These are phyloP conservation scores for Neolecta irregularis DNA, from an alignment of 1,139 yeast species.

Conservation along the genomic window DNA sequence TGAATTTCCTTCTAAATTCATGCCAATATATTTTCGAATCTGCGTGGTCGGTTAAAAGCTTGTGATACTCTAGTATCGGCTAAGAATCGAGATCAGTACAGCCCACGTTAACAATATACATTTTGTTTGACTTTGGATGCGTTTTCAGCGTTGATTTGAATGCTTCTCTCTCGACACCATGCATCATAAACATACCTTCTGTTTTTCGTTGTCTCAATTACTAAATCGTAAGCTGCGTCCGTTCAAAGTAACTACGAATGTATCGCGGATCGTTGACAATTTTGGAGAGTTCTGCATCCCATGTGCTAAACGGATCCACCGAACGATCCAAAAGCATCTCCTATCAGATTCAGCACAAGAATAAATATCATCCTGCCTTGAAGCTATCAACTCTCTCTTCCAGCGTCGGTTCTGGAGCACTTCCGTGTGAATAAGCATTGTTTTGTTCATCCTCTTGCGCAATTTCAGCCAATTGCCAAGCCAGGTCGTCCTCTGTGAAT, in stretches of 20 bases:
- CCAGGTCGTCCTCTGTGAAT: constrained; percentile 16
- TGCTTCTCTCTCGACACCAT: constrained; percentile 27
- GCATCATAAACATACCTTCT: constrained; percentile 29
- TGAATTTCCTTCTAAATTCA: constrained; percentile 33
- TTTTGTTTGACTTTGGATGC: constrained; percentile 12
- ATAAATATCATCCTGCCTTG: neutral
- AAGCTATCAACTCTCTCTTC: constrained; percentile 10
- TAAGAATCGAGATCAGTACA: constrained; percentile 1
- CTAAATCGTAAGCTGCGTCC: constrained; percentile 5
- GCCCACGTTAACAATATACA: constrained; percentile 7
- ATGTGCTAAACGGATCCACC: constrained; percentile 31
- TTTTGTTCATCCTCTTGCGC: constrained; percentile 16
- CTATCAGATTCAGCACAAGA: constrained; percentile 17
- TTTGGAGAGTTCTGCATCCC: constrained; percentile 33
- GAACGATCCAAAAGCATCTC: constrained; percentile 21
- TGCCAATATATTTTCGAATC: constrained; percentile 26
- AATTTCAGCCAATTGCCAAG: constrained; percentile 17
- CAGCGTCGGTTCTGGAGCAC: constrained; percentile 13
- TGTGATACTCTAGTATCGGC: too few relatives aligned
- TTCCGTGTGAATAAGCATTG: constrained; percentile 13
- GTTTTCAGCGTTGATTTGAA: constrained; percentile 12
- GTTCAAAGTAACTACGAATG: constrained; percentile 12
- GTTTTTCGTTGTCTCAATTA: constrained; percentile 24
- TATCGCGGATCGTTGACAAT: constrained; percentile 30
- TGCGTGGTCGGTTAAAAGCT: too few relatives aligned